Base-by-base conservation (phyloP, 202 grass and related monocot genomes). In the Saccharum hybrid region DNA sequence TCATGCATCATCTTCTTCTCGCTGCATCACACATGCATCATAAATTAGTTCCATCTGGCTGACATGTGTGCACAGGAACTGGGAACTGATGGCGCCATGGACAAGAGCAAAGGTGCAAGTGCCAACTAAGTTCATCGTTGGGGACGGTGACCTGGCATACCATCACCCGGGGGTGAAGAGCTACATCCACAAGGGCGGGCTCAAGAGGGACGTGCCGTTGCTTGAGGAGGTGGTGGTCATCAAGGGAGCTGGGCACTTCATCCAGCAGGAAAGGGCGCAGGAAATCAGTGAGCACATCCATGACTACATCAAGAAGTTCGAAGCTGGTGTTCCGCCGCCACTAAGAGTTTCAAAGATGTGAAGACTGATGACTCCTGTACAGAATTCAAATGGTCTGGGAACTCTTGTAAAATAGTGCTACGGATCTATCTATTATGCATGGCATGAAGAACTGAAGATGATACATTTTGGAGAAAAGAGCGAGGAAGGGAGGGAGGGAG, bases 31-130 rank as follows among this genome's bases (percentile, higher is more conserved):
- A 13, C n/a, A 69, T 84, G 63, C 7, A 75, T 37, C 19, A 37
- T 22, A 28, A 30, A 59, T 8, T 75, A 36, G 26, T 78, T 42
- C 56, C 10, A 10, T 54, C 8, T 80, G 40, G 39, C 12, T 61
- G 49, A 64, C 10, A 56, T 76, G 22, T 65, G 7, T 74, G 0
- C 30, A 36, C 94, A 97, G 94, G 71, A 89, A 92, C 48, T 97
- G 94, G 94, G 90, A 97, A 34, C 75, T 97, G 88, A 79, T 78
- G 66, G 88, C 90, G 4, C 86, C 90, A 57, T 97, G 94, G 92
- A 89, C 86, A 36, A 79, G 84, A n/a, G 79, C 76, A 42, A 72
- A 90, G 52, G 74, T 97, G 64, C 30, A 88, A 66, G 94, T 97
- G 16, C 94, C 94, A 34, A 89, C 84, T 4, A 97, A 94, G 68